Evolutionary conservation across 352 stramenopile genomes (phyloP).

Genomic region (Peronospora farinosa): DNA sequence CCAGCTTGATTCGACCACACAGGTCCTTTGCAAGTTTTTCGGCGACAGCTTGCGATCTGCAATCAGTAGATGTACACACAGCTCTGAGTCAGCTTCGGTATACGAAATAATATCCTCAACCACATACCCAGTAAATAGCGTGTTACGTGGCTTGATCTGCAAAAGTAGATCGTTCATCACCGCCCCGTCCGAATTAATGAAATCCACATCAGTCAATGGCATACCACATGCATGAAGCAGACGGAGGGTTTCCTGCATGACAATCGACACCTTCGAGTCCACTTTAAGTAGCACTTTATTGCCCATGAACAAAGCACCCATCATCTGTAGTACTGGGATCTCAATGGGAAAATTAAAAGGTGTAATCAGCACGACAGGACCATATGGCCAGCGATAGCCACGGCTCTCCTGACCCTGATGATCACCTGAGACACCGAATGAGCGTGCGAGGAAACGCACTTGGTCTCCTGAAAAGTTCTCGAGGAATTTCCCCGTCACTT

Average conservation of each 20-base stretch:
- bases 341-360: constrained; percentile 99
- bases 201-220: constrained; percentile 92
- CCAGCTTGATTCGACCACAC: constrained; percentile 89
- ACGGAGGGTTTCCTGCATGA: constrained; percentile 97
- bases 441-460: constrained; percentile 93
- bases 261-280: constrained; percentile 92
- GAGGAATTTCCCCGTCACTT: constrained; percentile 93
- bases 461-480: constrained; percentile 97
- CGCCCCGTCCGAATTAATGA: constrained; percentile 92
- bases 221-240: constrained; percentile 95
- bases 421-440: constrained; percentile 94
- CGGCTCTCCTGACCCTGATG: constrained; percentile 92
- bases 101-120: not conserved
- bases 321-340: constrained; percentile 98
- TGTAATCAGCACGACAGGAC: constrained; percentile 93
- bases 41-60: constrained; percentile 85
- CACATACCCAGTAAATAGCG: constrained; percentile 93
- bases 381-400: constrained; percentile 95
- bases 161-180: constrained; percentile 94
- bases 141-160: constrained; percentile 91
- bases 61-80: constrained; percentile 5
- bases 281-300: constrained; percentile 97
- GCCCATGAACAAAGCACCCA: constrained; percentile 97
- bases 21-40: constrained; percentile 91
- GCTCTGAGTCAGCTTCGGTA: constrained; percentile 2